Base-by-base conservation (phyloP, 768 basidiomycete genomes). In the Amanita rubescens region DNA sequence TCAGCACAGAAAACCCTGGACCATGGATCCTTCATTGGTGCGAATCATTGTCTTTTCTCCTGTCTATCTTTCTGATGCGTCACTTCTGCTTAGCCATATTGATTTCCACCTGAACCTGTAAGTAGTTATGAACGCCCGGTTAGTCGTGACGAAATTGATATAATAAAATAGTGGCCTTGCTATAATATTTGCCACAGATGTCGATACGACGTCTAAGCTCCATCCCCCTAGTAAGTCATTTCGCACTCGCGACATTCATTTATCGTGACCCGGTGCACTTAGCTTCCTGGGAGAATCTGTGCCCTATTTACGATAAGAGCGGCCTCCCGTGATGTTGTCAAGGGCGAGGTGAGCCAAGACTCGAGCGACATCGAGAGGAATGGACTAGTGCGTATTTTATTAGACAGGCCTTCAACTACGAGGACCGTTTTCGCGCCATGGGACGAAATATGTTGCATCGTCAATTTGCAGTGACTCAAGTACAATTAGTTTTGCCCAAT, bases 11-110 rank as follows among this genome's bases (percentile, higher is more conserved):
- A 50, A 80, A 79, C 54, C 61, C 77, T 35, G 79, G 79, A 1
- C 75, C 75, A 3, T 78, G 75, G 76, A 67, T 76, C 47, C 55
- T 79, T 22, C 78, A 78, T 56, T 79, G 78, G 72, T 72, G 24
- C 12, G 67, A 54, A 19, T 11, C 22, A 22, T 45, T 25, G 17
- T 12, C 3, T 11, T 11, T 25, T 37, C 24, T 14, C 15, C 9
- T 1, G 44, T 12, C 12, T 30, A 25, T 10, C 46, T 19, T 45
- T 19, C 2, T 35, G 5, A 24, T 3, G 11, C 17, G 11, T 22
- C 17, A 19, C n/a, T n/a, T 3, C 27, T 8, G 34, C 6, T n/a
- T 27, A 76, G 76, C 55, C 78, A 80, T 58, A 80, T 79, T 53
- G 76, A 80, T 52, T 79, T 74, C 69, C 79, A 81, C 64, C 60